phyloP scores from a whole-genome alignment of 2,329 filamentous ascomycete genomes.

The Xylariaceae sp. region DNA sequence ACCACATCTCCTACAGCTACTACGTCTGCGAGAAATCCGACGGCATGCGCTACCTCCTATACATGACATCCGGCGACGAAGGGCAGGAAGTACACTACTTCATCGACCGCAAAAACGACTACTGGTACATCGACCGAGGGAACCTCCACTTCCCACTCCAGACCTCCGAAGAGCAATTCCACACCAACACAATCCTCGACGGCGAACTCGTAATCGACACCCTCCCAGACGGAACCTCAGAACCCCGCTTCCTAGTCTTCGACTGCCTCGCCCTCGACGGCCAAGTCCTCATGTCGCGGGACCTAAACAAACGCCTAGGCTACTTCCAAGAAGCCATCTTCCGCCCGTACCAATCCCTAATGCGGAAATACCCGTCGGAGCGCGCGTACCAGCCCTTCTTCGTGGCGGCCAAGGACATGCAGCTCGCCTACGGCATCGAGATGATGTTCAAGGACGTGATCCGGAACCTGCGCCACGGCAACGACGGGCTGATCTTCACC shows the following conservation, averaged over 20 bases:
- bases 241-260: constrained; percentile 86
- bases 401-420: constrained; percentile 84
- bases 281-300: constrained; percentile 70
- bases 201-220: constrained; percentile 89
- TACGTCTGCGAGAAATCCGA: constrained; percentile 99
- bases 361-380: constrained; percentile 67
- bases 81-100: constrained; percentile 76
- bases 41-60: constrained; percentile 92
- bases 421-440: constrained; percentile 82
- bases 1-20: constrained; percentile 54
- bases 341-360: constrained; percentile 63
- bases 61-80: constrained; percentile 67
- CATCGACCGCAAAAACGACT: constrained; percentile 97
- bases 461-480: constrained; percentile 82
- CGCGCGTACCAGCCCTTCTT: constrained; percentile 71
- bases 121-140: constrained; percentile 73
- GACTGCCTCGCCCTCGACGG: constrained; percentile 84
- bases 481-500: constrained; percentile 98
- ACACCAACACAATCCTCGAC: constrained; percentile 80
- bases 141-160: constrained; percentile 78
- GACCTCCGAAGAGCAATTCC: constrained; percentile 64
- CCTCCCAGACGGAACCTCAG: constrained; percentile 62
- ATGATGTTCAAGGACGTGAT: constrained; percentile 90
- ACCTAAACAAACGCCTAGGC: constrained; percentile 83
- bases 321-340: constrained; percentile 80